Conservation (phyloP, 768 basidiomycete genomes). For the Mrakia hoshinonis region DNA sequence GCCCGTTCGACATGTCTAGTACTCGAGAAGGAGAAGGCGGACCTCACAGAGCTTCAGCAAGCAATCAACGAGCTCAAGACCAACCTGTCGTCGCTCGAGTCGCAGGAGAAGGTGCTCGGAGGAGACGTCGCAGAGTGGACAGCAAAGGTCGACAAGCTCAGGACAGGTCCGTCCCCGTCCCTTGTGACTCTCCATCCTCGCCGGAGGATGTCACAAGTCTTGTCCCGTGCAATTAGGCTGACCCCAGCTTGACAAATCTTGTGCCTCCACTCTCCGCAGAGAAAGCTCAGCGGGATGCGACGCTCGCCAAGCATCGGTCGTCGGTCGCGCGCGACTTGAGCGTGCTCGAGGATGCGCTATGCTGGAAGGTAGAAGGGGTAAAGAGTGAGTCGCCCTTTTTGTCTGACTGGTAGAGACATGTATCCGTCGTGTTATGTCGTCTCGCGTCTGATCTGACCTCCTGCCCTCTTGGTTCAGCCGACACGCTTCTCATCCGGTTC, state of each 20-base stretch:
- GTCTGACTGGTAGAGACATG: neutral
- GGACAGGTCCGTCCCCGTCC: neutral
- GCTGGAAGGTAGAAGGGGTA: slow-evolving; percentile 22
- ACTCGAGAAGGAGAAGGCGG: slow-evolving; percentile 29
- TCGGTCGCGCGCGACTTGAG: slow-evolving; percentile 11
- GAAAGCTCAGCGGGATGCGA: slow-evolving; percentile 14
- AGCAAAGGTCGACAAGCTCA: slow-evolving; percentile 19
- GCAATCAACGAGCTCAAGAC: slow-evolving; percentile 29
- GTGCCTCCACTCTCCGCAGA: slow-evolving; percentile 1
- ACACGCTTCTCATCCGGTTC: slow-evolving; percentile 26
- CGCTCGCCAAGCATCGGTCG: slow-evolving; percentile 10
- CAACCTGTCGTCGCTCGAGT: slow-evolving; percentile 25
- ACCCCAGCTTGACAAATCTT: neutral
- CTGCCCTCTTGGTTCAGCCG: slow-evolving; percentile 15
- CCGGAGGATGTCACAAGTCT: neutral
- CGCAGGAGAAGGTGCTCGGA: slow-evolving; percentile 19
- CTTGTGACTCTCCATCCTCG: neutral
- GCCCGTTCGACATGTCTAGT: neutral
- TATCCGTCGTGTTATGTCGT: neutral
- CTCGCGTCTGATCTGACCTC: neutral
- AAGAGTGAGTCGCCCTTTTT: slow-evolving; percentile 9
- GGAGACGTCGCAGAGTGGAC: slow-evolving; percentile 24
- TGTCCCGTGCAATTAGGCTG: neutral
- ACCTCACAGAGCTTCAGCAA: slow-evolving; percentile 19
- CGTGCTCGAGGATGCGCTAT: slow-evolving; percentile 9